Base-by-base conservation (phyloP, 805 yeast species). In the Pichia californica region DNA sequence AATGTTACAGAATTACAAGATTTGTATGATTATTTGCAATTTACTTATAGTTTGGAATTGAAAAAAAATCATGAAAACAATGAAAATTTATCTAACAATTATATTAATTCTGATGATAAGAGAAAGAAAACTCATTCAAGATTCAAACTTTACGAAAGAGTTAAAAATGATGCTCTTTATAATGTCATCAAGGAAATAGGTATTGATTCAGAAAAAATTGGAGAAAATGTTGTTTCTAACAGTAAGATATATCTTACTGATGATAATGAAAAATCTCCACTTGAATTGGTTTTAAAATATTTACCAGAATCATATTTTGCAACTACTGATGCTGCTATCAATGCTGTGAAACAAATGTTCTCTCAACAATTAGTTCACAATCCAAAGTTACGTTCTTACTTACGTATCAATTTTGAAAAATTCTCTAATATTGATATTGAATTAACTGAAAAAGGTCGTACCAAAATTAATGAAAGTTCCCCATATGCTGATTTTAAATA, bases 401-500 rank as follows among this genome's bases (percentile, higher is more conserved):
- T 77, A 44, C 77, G 85, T 66, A 65, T 69, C 38, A 82, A 80
- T 42, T 81, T 73, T 59, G 76, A 74, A 62, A 68, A 66, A 43
- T 82, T 74, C 56, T 84, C 93, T 9, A 71, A 74, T 14, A 74
- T 89, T 23, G 83, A 83, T 59, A 81, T 89, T 10, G 76, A 76
- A 14, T 67, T 88, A 36, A 88, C 98, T 0, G 94, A 88, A 48
- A 88, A 88, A 58, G 94, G 94, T 51, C 74, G 72, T 53, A 70
- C 77, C 28, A 80, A 81, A 52, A 91, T 93, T 46, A 93, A 83
- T 52, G 80, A 76, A 41, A 81, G 80, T 52, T 81, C 89, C 42
- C 83, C 88, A 2, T 89, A 81, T 55, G 88, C 85, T 46, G 95
- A 88, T 57, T 81, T 93, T 66, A 93, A 93, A 59, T 93, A 93